Conservation (phyloP, 371 early-diverging fungal genomes). For the Syncephalastrum sp. region DNA sequence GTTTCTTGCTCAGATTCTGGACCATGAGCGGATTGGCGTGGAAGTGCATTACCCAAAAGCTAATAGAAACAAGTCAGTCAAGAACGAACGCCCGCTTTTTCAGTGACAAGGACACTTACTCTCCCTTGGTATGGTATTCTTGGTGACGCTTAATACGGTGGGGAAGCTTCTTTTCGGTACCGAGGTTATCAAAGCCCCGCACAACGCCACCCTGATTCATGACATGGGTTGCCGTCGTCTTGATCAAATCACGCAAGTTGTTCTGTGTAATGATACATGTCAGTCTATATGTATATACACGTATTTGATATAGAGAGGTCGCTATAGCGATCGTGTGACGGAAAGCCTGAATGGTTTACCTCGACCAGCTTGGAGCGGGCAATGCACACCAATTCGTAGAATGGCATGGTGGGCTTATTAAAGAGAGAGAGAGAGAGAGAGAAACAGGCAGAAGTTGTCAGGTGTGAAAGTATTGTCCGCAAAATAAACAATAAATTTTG, state of each 20-base stretch:
- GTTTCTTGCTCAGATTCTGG: constrained; percentile 58
- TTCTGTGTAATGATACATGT: constrained; percentile 26
- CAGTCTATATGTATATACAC: too few species aligned
- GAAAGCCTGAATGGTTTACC: constrained; percentile 25
- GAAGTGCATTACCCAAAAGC: constrained; percentile 81
- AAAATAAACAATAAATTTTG: too few species aligned
- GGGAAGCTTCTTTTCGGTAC: constrained; percentile 54
- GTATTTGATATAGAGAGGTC: too few species aligned
- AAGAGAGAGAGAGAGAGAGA: not conserved
- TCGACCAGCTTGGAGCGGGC: constrained; percentile 56
- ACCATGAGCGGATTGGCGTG: constrained; percentile 69
- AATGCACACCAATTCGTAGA: constrained; percentile 72
- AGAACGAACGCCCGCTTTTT: not conserved
- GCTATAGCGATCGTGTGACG: not conserved
- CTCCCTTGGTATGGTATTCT: constrained; percentile 60
- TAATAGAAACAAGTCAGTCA: constrained; percentile 15
- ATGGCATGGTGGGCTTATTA: constrained; percentile 51
- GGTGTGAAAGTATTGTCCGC: too few species aligned
- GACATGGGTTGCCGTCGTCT: constrained; percentile 65
- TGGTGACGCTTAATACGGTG: constrained; percentile 71
- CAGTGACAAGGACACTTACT: constrained; percentile 46
- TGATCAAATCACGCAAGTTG: constrained; percentile 65
- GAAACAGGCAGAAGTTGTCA: not conserved
- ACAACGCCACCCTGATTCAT: constrained; percentile 80
- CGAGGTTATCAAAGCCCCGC: constrained; percentile 68